Evolutionary conservation across 305 asterid species (phyloP).

Genomic region (Fraxinus sp.): DNA sequence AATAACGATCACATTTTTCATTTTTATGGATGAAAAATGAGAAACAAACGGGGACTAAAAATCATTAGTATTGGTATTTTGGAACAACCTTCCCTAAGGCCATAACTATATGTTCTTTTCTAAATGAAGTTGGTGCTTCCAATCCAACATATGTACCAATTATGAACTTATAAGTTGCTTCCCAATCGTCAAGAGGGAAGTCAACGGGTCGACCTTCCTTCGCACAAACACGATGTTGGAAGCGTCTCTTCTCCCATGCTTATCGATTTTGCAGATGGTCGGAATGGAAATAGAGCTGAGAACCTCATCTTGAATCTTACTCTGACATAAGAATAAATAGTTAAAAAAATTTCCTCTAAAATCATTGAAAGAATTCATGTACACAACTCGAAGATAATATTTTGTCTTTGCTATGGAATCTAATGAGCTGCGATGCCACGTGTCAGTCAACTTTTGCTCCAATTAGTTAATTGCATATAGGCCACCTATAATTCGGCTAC

Average conservation of each 20-base stretch:
- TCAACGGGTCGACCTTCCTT: neutral
- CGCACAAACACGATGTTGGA: neutral
- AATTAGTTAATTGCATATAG: neutral
- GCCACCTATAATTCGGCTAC: neutral
- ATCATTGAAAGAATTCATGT: neutral
- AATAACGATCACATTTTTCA: too few species aligned
- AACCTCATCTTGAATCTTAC: too few species aligned
- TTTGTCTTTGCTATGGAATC: too few species aligned
- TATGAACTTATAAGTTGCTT: neutral
- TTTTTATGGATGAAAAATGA: too few species aligned
- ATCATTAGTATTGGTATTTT: neutral
- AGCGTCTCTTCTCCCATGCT: too few species aligned
- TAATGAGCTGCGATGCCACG: neutral
- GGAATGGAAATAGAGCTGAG: too few species aligned
- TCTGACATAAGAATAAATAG: too few species aligned
- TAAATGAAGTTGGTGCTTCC: neutral
- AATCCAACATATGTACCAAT: neutral
- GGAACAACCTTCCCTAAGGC: neutral
- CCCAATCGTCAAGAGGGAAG: neutral
- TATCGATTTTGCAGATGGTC: too few species aligned
- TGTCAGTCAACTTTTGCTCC: neutral
- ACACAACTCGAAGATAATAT: neutral
- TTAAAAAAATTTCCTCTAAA: neutral
- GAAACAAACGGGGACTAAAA: too few species aligned
- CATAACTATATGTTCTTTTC: neutral